phyloP scores from a whole-genome alignment of 208 protist species.

The Trypanosoma conorhini region DNA sequence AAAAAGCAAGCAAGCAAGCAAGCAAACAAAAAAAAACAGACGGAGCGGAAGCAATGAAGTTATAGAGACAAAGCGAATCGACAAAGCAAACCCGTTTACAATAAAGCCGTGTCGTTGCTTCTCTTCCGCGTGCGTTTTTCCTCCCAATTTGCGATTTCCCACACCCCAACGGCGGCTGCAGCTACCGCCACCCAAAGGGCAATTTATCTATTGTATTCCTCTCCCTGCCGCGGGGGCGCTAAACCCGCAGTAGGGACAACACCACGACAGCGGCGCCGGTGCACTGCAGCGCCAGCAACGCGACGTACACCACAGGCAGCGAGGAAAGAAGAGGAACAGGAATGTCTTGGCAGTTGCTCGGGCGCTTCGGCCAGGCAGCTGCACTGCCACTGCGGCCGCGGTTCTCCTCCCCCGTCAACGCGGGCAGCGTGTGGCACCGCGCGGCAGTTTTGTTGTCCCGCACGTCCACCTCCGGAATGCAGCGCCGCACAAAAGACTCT shows the following conservation, averaged over 20 bases:
- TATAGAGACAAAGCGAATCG: no score
- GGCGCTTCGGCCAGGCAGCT: not conserved
- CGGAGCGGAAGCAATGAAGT: not conserved
- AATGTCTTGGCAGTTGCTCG: conserved; percentile 40
- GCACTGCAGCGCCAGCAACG: conserved; percentile 54
- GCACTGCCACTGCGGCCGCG: not conserved
- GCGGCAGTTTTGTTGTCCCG: conserved; percentile 18
- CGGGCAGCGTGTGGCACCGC: not conserved
- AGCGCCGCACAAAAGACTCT: conserved; percentile 47
- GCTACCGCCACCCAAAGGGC: not conserved
- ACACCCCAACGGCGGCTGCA: not conserved
- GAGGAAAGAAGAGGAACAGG: conserved; percentile 60
- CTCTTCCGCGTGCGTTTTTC: not conserved
- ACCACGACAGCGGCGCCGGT: conserved; percentile 25
- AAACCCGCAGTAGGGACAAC: conserved; percentile 5
- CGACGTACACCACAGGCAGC: conserved; percentile 56
- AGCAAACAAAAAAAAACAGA: conserved; percentile 7
- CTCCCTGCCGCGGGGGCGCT: not conserved
- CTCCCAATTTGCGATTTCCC: no score
- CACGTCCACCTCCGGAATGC: conserved; percentile 41
- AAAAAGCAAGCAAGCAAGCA: not conserved
- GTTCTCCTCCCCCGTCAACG: not conserved
- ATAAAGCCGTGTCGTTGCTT: not conserved
- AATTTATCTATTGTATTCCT: conserved; percentile 1
- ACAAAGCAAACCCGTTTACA: not conserved